These are phyloP conservation scores for Myriosclerotinia duriaeana DNA, from an alignment of 2,329 filamentous ascomycete species.

Conservation along the genomic window DNA sequence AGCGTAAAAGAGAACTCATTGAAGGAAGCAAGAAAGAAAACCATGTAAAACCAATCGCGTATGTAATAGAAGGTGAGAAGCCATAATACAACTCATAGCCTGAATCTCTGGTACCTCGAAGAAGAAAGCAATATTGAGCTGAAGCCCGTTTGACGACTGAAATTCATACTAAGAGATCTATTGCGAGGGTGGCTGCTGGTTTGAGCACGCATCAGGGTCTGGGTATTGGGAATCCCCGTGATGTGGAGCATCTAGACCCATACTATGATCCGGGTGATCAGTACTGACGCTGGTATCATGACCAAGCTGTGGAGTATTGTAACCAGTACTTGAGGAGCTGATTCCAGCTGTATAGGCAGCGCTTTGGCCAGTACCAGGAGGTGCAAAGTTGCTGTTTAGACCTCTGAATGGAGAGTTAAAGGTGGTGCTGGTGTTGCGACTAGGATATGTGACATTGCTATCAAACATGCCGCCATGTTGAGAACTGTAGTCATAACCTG, in stretches of 20 bases:
- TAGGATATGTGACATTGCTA: neutral
- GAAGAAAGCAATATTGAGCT: neutral
- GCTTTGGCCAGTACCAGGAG: neutral
- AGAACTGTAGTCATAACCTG: neutral
- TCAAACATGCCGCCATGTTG: neutral
- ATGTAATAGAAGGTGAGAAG: neutral
- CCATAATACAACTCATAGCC: neutral
- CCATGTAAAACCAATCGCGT: neutral
- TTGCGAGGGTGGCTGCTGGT: neutral
- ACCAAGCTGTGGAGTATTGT: neutral
- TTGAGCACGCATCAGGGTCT: neutral
- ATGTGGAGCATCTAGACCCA: neutral
- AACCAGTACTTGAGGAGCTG: neutral
- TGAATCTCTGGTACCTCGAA: neutral
- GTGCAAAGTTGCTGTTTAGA: neutral
- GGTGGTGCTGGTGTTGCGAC: neutral
- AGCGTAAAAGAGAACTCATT: neutral
- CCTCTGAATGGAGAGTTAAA: neutral
- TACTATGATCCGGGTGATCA: neutral
- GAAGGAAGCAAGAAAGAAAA: neutral
- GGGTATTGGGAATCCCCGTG: neutral
- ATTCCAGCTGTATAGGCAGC: neutral
- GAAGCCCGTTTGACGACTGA: neutral
- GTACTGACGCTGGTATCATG: neutral
- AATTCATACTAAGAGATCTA: neutral